Evolutionary conservation across 2,329 filamentous ascomycete species (phyloP), one percentile per base, ranked within the genome.

Genomic region (Amesomyces nigricolor): DNA sequence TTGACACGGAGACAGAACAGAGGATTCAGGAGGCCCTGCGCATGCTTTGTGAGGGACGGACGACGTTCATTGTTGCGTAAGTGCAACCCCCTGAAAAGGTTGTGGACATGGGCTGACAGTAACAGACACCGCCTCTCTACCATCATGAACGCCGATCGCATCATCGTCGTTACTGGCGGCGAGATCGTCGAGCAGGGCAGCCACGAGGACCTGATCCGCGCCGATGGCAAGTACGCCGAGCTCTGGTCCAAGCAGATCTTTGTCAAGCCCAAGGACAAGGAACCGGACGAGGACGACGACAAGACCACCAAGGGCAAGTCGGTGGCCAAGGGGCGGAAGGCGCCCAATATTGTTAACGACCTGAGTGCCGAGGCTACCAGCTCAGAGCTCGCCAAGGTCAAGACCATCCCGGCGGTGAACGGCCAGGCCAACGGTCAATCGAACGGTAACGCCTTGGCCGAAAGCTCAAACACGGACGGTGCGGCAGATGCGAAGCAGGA

Each of bases 1-100:
- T 92, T 56, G 84, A 89, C 58, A 85, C 85, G 0, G 81, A 85
- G 35, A 87, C 83, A 1, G 84, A 87, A 67, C 80, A 82, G 53
- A 80, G 82, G 61, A 87, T 87, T 45, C 84, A 87, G 62, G 73
- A 79, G 32, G 84, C 83, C 0, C 77, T 87, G 51, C 73, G 72
- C 55, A 74, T 73, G 48, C 73, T 86, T 7, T 84, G 81, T 58
- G 72, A 78, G 56, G 80, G 78, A 2, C 80, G 83, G 22, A 87
- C 84, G 1, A 87, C 83, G 0, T 85, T 87, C 59, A 80, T 86
- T 26, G 81, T 87, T 30, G 84, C 84, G 72, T 80, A 68, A 71
- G 78, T 73, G 13, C 10, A n/a, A 4, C 4, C 22, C 22, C 22
- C 22, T 26, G 58, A 26, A 6, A 6, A 26, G 22, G 22, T 26